Conservation (phyloP, 257 asterid species). For the Solanum pinnatisectum region DNA sequence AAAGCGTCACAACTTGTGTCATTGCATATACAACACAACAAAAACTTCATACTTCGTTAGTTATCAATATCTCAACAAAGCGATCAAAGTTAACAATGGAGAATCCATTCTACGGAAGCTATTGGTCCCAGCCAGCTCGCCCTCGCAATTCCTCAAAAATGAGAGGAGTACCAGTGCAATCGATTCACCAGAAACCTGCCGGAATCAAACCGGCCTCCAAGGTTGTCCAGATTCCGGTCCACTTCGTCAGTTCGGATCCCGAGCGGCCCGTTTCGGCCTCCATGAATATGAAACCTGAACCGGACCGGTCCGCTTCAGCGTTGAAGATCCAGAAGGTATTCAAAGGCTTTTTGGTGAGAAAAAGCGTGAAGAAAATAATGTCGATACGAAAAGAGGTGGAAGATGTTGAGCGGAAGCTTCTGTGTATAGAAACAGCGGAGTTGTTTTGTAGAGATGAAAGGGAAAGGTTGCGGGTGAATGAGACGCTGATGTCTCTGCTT, state of each 20-base stretch:
- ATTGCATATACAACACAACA: no score
- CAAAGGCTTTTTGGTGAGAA: conserved; percentile 62
- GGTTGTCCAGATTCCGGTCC: conserved; percentile 63
- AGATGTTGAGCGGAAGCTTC: conserved; percentile 40
- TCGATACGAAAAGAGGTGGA: conserved; percentile 42
- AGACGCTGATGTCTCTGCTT: conserved; percentile 61
- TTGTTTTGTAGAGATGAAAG: conserved; percentile 26
- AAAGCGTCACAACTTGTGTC: not conserved
- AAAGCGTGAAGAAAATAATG: conserved; percentile 40
- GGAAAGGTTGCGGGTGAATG: conserved; percentile 61
- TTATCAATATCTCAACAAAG: not conserved
- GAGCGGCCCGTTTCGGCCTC: not conserved
- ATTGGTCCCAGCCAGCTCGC: conserved; percentile 21
- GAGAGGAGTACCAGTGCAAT: conserved; percentile 17
- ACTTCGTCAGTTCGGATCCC: conserved; percentile 14
- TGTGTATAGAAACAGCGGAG: conserved; percentile 22
- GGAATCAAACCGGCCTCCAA: conserved; percentile 11
- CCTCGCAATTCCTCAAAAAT: not conserved
- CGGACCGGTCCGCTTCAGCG: conserved; percentile 31
- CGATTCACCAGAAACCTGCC: conserved; percentile 1
- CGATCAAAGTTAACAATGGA: conserved; percentile 15
- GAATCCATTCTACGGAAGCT: conserved; percentile 25
- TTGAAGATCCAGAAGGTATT: conserved; percentile 65
- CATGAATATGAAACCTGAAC: not conserved
- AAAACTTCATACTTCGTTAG: not conserved